Evolutionary conservation across 2,329 filamentous ascomycete genomes (phyloP).

Genomic region (Myriangium duriaei): DNA sequence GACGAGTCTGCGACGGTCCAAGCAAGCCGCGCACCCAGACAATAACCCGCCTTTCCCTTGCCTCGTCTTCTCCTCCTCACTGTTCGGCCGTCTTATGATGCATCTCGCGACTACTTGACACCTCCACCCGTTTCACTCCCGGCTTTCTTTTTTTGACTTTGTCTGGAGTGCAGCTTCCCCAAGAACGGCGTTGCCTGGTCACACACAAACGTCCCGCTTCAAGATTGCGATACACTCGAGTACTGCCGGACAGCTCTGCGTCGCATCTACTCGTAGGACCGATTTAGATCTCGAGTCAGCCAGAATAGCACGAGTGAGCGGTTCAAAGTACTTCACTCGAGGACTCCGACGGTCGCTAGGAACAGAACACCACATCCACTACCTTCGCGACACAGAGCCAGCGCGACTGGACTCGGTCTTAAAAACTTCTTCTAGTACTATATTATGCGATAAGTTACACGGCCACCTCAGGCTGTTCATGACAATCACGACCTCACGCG

Average conservation of each 20-base stretch:
- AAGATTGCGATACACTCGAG: slow-evolving; percentile 5
- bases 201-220: slow-evolving; percentile 6
- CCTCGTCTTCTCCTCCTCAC: neutral
- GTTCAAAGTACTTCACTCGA: neutral
- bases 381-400: neutral
- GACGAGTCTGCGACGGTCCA: neutral
- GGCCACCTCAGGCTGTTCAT: neutral
- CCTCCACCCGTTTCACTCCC: too few relatives aligned
- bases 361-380: neutral
- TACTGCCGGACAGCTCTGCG: too few relatives aligned
- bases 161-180: too few relatives aligned
- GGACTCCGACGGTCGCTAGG: neutral
- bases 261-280: too few relatives aligned
- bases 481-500: neutral
- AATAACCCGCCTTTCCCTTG: neutral
- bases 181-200: slow-evolving; percentile 7
- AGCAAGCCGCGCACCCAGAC: neutral
- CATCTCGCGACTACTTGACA: too few relatives aligned
- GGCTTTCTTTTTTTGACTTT: too few relatives aligned
- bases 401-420: neutral
- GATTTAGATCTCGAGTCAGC: too few relatives aligned
- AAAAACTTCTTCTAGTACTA: neutral
- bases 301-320: too few relatives aligned
- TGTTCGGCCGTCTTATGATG: too few relatives aligned
- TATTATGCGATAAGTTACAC: neutral